phyloP scores from a whole-genome alignment of 2,329 filamentous ascomycete genomes.

The Aspergillus sp. region DNA sequence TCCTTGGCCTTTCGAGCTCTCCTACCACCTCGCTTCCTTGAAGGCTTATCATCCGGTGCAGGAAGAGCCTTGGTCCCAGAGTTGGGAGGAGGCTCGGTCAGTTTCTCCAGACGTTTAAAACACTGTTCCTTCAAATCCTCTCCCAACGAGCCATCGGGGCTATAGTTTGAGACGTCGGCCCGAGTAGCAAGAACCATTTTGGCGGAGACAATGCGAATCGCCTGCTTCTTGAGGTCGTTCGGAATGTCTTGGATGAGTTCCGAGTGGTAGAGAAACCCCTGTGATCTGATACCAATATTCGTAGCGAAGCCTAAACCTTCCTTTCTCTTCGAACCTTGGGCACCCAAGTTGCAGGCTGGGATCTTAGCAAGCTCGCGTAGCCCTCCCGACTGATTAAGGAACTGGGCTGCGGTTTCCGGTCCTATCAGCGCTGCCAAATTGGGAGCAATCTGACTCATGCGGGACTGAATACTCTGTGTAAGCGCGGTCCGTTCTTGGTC shows the following conservation, averaged over 20 bases:
- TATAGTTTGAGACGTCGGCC: slow-evolving; percentile 81
- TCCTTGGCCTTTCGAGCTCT: slow-evolving; percentile 93
- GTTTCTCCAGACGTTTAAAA: slow-evolving; percentile 82
- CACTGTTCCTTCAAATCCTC: slow-evolving; percentile 80
- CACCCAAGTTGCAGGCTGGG: slow-evolving; percentile 87
- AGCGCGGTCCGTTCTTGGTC: slow-evolving; percentile 83
- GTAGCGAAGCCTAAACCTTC: slow-evolving; percentile 81
- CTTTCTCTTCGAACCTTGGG: slow-evolving; percentile 86
- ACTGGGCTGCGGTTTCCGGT: slow-evolving; percentile 87
- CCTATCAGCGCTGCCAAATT: slow-evolving; percentile 90
- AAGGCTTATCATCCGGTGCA: slow-evolving; percentile 91
- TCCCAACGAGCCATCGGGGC: slow-evolving; percentile 77
- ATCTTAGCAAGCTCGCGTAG: slow-evolving; percentile 86
- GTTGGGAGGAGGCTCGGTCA: slow-evolving; percentile 88
- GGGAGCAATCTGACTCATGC: slow-evolving; percentile 94
- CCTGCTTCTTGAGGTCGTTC: slow-evolving; percentile 84
- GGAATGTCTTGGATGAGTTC: slow-evolving; percentile 84
- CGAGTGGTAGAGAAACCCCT: slow-evolving; percentile 91
- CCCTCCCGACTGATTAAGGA: slow-evolving; percentile 93
- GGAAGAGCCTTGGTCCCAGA: slow-evolving; percentile 84
- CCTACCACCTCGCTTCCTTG: slow-evolving; percentile 86
- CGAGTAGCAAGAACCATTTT: slow-evolving; percentile 93
- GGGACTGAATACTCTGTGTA: slow-evolving; percentile 92
- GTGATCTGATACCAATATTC: slow-evolving; percentile 85
- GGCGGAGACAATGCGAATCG: slow-evolving; percentile 89